Evolutionary conservation across 306 rosid genomes (phyloP).

Genomic region (Castanea mollissima): DNA sequence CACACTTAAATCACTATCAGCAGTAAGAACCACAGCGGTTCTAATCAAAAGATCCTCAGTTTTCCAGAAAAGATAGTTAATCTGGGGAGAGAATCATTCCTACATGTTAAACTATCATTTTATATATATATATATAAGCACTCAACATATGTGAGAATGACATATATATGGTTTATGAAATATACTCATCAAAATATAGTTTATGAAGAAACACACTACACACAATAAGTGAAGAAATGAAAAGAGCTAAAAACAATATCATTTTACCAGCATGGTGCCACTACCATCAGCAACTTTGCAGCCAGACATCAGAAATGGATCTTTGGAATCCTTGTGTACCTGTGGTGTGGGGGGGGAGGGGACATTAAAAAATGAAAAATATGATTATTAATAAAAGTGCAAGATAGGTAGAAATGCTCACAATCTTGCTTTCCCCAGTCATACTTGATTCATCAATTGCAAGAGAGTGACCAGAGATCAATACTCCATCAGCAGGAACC

Average conservation of each 20-base stretch:
- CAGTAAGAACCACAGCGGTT: too few relatives aligned
- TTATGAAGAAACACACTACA: background rate
- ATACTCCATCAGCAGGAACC: constrained; percentile 95
- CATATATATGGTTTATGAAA: background rate
- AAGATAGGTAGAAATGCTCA: constrained; percentile 39
- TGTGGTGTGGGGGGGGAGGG: background rate
- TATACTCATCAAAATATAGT: background rate
- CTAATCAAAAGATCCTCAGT: too few relatives aligned
- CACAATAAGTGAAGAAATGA: background rate
- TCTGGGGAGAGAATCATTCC: background rate
- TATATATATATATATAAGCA: too few relatives aligned
- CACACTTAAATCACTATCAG: too few relatives aligned
- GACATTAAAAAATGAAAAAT: too few relatives aligned
- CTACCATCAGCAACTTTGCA: constrained; percentile 95
- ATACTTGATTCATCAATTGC: constrained; percentile 93
- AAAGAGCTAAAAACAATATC: constrained; percentile 4
- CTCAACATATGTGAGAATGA: too few relatives aligned
- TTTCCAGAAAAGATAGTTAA: background rate
- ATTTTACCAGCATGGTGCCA: constrained; percentile 79
- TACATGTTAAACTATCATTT: background rate
- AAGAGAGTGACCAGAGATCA: constrained; percentile 81
- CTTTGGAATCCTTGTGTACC: constrained; percentile 62
- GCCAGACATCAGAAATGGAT: constrained; percentile 83
- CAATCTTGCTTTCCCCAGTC: constrained; percentile 98
- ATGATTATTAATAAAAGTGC: background rate